Conservation (phyloP, 495 filamentous ascomycete genomes). For the Aspergillus bridgeri region DNA sequence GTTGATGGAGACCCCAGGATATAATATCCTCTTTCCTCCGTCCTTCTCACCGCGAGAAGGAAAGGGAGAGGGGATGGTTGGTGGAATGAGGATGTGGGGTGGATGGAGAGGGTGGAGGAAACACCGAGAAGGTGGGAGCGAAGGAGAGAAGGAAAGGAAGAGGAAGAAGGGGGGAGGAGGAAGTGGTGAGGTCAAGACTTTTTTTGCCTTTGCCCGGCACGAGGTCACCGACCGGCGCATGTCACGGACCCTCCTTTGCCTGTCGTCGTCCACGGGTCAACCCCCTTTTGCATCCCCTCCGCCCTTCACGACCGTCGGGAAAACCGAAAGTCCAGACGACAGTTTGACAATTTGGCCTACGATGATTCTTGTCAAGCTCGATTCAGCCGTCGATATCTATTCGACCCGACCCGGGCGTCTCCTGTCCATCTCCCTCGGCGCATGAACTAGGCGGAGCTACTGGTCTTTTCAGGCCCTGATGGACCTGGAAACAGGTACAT, state of each 20-base stretch:
- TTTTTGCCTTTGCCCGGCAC: not conserved
- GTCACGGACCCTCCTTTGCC: not conserved
- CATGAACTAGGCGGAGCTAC: not conserved
- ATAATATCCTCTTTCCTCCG: not conserved
- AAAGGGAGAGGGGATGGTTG: not conserved
- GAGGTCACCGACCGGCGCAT: not conserved
- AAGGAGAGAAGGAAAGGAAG: not conserved
- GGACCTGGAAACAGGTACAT: not conserved
- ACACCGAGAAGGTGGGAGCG: conserved; percentile 5
- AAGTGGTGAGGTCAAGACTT: conserved; percentile 7
- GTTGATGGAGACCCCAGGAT: not conserved
- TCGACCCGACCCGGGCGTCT: not conserved
- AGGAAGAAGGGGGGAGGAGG: not conserved
- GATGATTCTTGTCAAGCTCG: not conserved
- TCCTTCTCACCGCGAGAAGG: not conserved
- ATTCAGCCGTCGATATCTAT: conserved; percentile 4
- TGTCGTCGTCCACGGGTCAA: not conserved
- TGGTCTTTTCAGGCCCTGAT: not conserved
- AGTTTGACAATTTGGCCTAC: too few relatives aligned
- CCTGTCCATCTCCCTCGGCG: not conserved
- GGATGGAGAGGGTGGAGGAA: conserved; percentile 7
- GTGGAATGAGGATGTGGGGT: not conserved
- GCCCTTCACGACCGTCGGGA: not conserved
- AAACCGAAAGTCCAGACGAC: not conserved
- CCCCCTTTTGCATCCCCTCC: not conserved